Conservation (phyloP, 176 grass and related monocot genomes). For the Melocanna baccifera region DNA sequence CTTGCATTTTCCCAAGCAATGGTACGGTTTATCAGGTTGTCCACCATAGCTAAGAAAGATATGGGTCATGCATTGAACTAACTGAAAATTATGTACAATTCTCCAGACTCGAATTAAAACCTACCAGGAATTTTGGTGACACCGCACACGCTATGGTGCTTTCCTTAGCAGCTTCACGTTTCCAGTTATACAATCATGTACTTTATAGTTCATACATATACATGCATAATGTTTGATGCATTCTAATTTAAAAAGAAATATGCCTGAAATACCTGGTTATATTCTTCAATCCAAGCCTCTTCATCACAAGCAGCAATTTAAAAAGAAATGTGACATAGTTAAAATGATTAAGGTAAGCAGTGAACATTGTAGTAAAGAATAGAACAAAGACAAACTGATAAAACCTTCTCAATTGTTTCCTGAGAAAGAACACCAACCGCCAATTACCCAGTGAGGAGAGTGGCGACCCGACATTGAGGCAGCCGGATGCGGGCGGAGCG, state of each 20-base stretch:
- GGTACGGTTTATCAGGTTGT: constrained; percentile 70
- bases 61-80: constrained; percentile 2
- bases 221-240: constrained; percentile 3
- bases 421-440: constrained; percentile 65
- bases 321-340: too few relatives aligned
- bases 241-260: constrained; percentile 5
- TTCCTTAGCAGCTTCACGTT: neutral
- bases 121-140: constrained; percentile 90
- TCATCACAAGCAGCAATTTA: constrained; percentile 87
- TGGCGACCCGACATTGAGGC: too few relatives aligned
- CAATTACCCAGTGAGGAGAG: too few relatives aligned
- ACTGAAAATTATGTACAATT: neutral
- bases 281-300: constrained; percentile 95
- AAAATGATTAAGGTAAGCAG: too few relatives aligned
- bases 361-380: constrained; percentile 23
- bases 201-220: neutral
- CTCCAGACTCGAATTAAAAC: neutral
- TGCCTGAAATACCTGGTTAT: constrained; percentile 69
- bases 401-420: constrained; percentile 78
- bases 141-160: neutral
- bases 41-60: too few relatives aligned
- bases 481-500: too few relatives aligned
- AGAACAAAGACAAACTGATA: constrained; percentile 7
- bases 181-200: constrained; percentile 3
- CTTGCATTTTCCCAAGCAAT: constrained; percentile 91